Percentiles rank a stretch among this genome's conserved stretches.
Conservation (phyloP, 2,329 filamentous ascomycete species). For the Delphinella strobiligena region DNA sequence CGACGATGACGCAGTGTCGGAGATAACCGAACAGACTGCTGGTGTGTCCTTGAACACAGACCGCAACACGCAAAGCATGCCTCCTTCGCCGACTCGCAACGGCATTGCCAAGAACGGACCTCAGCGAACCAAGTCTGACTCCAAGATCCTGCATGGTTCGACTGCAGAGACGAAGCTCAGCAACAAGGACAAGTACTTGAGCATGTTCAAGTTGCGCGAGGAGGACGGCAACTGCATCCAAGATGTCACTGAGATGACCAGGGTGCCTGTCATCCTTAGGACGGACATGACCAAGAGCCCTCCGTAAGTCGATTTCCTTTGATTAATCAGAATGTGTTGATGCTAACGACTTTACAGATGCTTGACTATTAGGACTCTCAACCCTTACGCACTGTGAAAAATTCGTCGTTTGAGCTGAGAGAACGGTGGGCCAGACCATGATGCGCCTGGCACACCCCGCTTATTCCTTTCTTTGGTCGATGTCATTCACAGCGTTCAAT, state of each 20-base stretch:
- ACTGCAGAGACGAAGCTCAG: constrained; percentile 70
- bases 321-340: constrained; percentile 1
- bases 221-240: constrained; percentile 94
- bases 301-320: constrained; percentile 59
- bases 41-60: constrained; percentile 74
- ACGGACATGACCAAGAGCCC: constrained; percentile 97
- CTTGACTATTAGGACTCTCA: constrained; percentile 71
- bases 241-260: constrained; percentile 94
- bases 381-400: constrained; percentile 55
- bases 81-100: constrained; percentile 75
- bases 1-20: constrained; percentile 75
- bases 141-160: constrained; percentile 62
- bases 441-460: no score
- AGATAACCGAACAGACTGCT: constrained; percentile 73
- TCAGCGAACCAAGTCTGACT: constrained; percentile 85
- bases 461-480: no score
- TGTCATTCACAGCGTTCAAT: no score
- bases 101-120: constrained; percentile 54
- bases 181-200: constrained; percentile 94
- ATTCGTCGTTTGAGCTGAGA: background rate
- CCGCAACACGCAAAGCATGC: constrained; percentile 88
- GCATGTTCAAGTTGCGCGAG: constrained; percentile 78
- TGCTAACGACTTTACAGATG: constrained; percentile 46
- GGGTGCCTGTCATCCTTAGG: constrained; percentile 95
- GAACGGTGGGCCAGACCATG: no score